These are phyloP conservation scores for Trichoderma erinaceum DNA, from an alignment of 495 filamentous ascomycete species.

Conservation along the genomic window DNA sequence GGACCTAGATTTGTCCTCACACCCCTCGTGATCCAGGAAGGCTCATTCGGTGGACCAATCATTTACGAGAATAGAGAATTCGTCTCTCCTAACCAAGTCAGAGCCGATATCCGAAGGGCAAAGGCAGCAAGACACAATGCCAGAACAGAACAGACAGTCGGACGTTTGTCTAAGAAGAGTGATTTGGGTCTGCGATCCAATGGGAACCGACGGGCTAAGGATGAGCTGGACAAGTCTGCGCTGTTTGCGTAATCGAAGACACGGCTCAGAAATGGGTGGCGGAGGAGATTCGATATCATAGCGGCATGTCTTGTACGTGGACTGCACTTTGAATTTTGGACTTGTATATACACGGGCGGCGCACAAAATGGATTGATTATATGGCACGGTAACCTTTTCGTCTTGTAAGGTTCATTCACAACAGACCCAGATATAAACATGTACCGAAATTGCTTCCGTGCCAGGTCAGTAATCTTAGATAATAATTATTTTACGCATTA, in stretches of 20 bases:
- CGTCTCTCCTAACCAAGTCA: conserved; percentile 90
- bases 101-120: conserved; percentile 65
- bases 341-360: conserved; percentile 1
- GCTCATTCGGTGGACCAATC: conserved; percentile 90
- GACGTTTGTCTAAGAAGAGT: conserved; percentile 65
- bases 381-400: neutral
- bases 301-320: neutral
- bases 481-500: too few species aligned
- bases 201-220: conserved; percentile 53
- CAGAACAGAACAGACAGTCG: conserved; percentile 64
- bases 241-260: conserved; percentile 61
- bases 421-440: neutral
- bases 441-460: neutral
- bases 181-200: conserved; percentile 66
- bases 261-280: neutral
- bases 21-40: conserved; percentile 92
- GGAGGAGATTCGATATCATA: neutral
- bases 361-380: neutral
- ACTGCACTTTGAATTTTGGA: neutral
- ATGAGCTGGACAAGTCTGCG: conserved; percentile 71
- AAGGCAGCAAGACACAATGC: conserved; percentile 70
- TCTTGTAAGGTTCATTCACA: neutral
- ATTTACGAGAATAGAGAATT: conserved; percentile 99
- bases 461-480: neutral
- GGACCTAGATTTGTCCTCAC: conserved; percentile 92